Base-by-base conservation (phyloP, 768 basidiomycete genomes). In the Mrakia frigida region DNA sequence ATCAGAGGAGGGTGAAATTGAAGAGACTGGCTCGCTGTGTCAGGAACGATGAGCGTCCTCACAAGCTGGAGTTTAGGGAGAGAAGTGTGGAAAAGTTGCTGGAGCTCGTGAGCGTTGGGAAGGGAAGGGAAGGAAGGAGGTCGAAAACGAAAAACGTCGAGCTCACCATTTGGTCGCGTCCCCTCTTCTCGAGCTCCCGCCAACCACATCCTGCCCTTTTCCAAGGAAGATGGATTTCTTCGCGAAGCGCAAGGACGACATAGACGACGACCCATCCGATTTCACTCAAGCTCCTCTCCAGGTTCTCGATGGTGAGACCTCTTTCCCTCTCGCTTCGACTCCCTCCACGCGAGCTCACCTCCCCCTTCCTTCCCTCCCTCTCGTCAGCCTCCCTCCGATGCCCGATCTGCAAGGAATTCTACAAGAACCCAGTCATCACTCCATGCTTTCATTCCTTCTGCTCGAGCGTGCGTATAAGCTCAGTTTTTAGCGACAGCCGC, bases 331-430 rank as follows among this genome's bases (percentile, higher is more conserved):
- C 25, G 23, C 21, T 31, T 52, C 50, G 4, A 18, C 31, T 52
- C 31, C 35, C 28, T 31, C 13, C 46, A 11, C 25, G 52, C 71
- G 59, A 72, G 52, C 59, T 60, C 52, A 56, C 52, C 53, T 56
- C 9, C 39, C n/a, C 16, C 59, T 33, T 28, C 28, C 21, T 28
- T 53, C 59, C 7, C 18, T 31, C 2, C 21, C 25, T 5, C 21
- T 72, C 59, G 1, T 4, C 39, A 72, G 71, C 71, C n/a, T 72
- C 71, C 6, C 52, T 72, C 31, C 50, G 71, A 9, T 72, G 71
- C 35, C 71, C 71, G 9, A 72, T 72, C 28, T 72, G 71, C 52
- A 72, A 60, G 39, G 71, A 72, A 53, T 72, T 72, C 50, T 72
- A 31, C 31, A 28, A 35, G 25, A 50, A 72, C 23, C 71, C 71